These are phyloP conservation scores for Eucalyptus urophylla DNA, from an alignment of 345 rosid genomes.

Conservation along the genomic window DNA sequence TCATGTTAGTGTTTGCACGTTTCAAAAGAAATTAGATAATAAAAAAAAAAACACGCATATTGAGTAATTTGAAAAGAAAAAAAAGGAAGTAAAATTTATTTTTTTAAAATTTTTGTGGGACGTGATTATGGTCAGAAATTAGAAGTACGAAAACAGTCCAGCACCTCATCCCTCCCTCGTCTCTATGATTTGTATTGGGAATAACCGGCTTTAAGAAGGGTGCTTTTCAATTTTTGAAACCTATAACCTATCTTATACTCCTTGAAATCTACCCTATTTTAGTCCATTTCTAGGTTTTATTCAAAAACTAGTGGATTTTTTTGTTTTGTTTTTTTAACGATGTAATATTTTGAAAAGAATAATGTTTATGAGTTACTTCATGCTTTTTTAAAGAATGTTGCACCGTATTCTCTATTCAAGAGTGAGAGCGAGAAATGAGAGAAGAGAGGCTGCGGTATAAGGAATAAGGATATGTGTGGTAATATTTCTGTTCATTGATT, in stretches of 20 bases:
- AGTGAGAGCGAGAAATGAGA: not conserved
- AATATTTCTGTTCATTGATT: too few species aligned
- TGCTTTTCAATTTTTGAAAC: not conserved
- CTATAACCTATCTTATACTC: not conserved
- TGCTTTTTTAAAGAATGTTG: not conserved
- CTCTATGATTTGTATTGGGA: not conserved
- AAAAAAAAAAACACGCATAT: not conserved
- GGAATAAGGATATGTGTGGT: not conserved
- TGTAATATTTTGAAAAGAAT: not conserved
- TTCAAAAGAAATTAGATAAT: not conserved
- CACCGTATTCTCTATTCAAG: not conserved
- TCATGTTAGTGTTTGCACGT: not conserved
- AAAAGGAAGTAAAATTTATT: not conserved
- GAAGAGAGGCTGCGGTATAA: not conserved
- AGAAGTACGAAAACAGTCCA: not conserved
- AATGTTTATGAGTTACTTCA: not conserved
- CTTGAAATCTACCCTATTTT: not conserved
- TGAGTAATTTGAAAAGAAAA: not conserved
- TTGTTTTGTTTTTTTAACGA: not conserved
- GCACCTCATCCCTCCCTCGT: not conserved
- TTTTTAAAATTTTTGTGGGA: not conserved
- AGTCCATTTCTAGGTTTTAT: not conserved
- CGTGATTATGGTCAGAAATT: not conserved
- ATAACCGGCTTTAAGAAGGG: rapidly evolving
- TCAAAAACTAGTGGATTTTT: rapidly evolving